These are phyloP conservation scores for Phytophthora boehmeriae DNA, from an alignment of 352 stramenopile genomes.

Conservation along the genomic window DNA sequence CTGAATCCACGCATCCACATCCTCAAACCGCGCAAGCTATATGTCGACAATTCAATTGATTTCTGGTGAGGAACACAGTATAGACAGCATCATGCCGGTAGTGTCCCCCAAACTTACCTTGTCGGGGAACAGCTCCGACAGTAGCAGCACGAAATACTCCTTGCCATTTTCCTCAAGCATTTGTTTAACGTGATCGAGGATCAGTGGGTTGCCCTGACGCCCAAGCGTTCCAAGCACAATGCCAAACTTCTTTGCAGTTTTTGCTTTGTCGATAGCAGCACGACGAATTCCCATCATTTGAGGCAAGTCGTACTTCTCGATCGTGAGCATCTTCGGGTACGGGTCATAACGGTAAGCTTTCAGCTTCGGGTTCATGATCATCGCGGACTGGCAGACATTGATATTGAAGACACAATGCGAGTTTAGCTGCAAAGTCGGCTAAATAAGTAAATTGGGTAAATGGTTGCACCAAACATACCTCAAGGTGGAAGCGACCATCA, in stretches of 20 bases:
- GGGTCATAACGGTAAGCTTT: constrained; percentile 98
- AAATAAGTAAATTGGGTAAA: neutral
- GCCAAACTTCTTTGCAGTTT: constrained; percentile 91
- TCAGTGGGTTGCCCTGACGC: constrained; percentile 96
- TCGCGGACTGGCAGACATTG: constrained; percentile 77
- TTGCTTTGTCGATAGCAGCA: constrained; percentile 76
- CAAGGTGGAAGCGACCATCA: constrained; percentile 99
- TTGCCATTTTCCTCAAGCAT: constrained; percentile 90
- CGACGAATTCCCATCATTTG: constrained; percentile 95
- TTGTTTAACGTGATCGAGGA: constrained; percentile 94
- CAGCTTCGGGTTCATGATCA: constrained; percentile 98
- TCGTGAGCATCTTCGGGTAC: constrained; percentile 97
- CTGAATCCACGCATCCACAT: constrained; percentile 98
- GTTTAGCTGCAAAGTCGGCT: too few species aligned
- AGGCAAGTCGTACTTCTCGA: constrained; percentile 96
- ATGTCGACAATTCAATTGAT: constrained; percentile 3
- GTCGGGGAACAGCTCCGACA: constrained; percentile 97
- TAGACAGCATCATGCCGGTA: neutral
- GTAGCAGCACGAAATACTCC: constrained; percentile 94
- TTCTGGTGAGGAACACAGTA: constrained; percentile 1
- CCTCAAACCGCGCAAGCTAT: constrained; percentile 86
- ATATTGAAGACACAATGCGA: neutral
- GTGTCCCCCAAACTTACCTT: constrained; percentile 46
- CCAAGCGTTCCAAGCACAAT: constrained; percentile 99
- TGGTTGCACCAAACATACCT: constrained; percentile 77